Base-by-base conservation (phyloP, 352 stramenopile species). In the Globisporangium yorkense region DNA sequence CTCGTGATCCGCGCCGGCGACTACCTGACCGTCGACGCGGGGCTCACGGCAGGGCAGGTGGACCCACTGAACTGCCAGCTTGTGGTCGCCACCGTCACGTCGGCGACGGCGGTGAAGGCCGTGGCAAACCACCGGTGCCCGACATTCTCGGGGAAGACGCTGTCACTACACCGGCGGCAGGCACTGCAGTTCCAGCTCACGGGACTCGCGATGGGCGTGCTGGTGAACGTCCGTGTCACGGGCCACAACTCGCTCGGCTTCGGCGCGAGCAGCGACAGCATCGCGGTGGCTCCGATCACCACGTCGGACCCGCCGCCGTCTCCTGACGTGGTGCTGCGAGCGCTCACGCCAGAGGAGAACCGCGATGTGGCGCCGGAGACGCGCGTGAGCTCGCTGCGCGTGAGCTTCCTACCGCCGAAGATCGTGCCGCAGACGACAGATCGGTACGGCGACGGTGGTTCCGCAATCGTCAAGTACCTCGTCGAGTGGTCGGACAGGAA, bases 171-270 rank as follows among this genome's bases (percentile, higher is more conserved):
- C 56, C 82, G 75, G 27, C 86, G 74, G 15, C 66, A 87, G 59
- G 66, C 67, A 48, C 80, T 87, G 51, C 66, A 65, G 33, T 97
- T 92, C 58, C 77, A 84, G 20, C 77, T 99, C 43, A 84, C 76
- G 13, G 78, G 71, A 0, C 72, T 99, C 0, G 63, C 59, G 1
- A 97, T 97, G 89, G 96, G 96, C 2, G 75, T 76, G 35, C 61
- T 63, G 9, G 93, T 97, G 49, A 89, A 97, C 61, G 71, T 98
- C 6, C 87, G 94, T 4, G 87, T 98, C 8, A 87, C 84, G 15
- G 82, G 86, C 5, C 88, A 97, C 62, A 98, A 98, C 66, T 92
- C 85, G 20, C 76, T 97, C 13, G 96, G 96, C 2, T 98, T 93
- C 59, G 94, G 93, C 2, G 50, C 61, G 0, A 58, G 69, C 6